These are phyloP conservation scores for Sanguinoderma infundibulare DNA, from an alignment of 1,284 basidiomycete genomes.

Conservation along the genomic window DNA sequence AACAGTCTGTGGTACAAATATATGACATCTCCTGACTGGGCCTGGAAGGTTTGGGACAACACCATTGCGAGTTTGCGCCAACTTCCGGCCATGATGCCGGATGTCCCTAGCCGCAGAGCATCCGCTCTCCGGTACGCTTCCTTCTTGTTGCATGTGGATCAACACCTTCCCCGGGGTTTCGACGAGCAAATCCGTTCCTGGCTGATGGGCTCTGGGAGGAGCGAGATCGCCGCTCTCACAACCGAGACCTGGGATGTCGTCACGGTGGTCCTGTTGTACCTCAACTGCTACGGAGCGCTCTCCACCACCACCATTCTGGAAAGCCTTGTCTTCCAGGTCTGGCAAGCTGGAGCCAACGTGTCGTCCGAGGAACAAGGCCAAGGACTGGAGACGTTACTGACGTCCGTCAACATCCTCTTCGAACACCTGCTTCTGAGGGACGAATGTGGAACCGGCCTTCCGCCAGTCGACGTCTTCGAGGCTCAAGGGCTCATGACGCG, in stretches of 20 bases:
- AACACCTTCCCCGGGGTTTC: constrained; percentile 72
- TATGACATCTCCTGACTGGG: constrained; percentile 70
- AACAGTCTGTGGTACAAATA: constrained; percentile 82
- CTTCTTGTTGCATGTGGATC: constrained; percentile 74
- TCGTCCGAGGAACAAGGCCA: constrained; percentile 42
- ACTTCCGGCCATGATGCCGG: constrained; percentile 57
- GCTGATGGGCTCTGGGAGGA: constrained; percentile 67
- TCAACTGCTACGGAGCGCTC: constrained; percentile 70
- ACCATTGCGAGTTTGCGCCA: constrained; percentile 71
- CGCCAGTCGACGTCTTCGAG: constrained; percentile 60
- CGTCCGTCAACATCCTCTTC: constrained; percentile 65
- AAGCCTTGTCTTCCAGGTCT: constrained; percentile 76
- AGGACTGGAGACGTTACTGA: constrained; percentile 54
- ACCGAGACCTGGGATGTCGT: constrained; percentile 70
- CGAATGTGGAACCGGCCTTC: constrained; percentile 48
- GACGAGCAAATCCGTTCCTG: constrained; percentile 70
- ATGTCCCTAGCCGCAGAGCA: constrained; percentile 47
- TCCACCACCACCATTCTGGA: constrained; percentile 71
- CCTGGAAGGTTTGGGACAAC: constrained; percentile 81
- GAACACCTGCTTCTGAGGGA: constrained; percentile 59
- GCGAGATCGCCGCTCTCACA: constrained; percentile 59
- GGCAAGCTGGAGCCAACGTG: constrained; percentile 55
- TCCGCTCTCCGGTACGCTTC: constrained; percentile 67
- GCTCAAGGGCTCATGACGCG: constrained; percentile 70
- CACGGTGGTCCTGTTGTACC: constrained; percentile 61